Percentiles rank a stretch among this genome's conserved stretches.
These are phyloP conservation scores for Shiraia sp. DNA, from an alignment of 2,329 filamentous ascomycete genomes.

Conservation along the genomic window DNA sequence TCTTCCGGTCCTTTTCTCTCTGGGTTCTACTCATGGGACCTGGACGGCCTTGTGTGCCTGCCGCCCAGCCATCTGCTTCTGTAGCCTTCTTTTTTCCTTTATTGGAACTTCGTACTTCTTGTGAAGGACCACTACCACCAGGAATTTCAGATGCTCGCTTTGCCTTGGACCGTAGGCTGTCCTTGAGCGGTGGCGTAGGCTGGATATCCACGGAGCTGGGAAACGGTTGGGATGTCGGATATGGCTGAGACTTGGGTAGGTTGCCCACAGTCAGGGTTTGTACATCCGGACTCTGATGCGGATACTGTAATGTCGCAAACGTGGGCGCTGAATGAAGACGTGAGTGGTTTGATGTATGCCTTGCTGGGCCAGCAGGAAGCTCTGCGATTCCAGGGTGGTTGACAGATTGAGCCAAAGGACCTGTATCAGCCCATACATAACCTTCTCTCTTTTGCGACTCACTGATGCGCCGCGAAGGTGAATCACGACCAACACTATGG, in stretches of 20 bases:
- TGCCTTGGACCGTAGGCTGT: conserved; percentile 4
- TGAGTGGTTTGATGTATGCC: conserved; percentile 34
- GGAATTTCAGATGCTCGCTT: neutral
- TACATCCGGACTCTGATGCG: conserved; percentile 8
- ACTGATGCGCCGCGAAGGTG: conserved; percentile 9
- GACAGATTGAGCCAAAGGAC: neutral
- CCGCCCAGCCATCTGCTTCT: conserved; percentile 18
- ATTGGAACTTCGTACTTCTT: neutral
- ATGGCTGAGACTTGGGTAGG: conserved; percentile 4
- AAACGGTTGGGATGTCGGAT: conserved; percentile 5
- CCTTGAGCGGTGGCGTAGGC: conserved; percentile 3
- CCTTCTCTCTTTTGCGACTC: conserved; percentile 13
- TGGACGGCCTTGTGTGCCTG: conserved; percentile 31
- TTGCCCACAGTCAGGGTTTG: conserved; percentile 3
- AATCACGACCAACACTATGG: conserved; percentile 2
- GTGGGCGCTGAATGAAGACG: conserved; percentile 36
- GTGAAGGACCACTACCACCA: too few species aligned
- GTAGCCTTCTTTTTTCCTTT: conserved; percentile 7
- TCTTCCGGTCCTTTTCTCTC: conserved; percentile 79
- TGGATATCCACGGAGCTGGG: neutral
- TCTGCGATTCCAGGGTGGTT: conserved; percentile 24
- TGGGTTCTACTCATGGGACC: conserved; percentile 73
- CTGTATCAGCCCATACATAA: conserved; percentile 9
- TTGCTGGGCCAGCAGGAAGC: conserved; percentile 14
- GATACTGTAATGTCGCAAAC: conserved; percentile 14